Base-by-base conservation (phyloP, 805 yeast genomes). In the Cyberlindnera suaveolens region DNA sequence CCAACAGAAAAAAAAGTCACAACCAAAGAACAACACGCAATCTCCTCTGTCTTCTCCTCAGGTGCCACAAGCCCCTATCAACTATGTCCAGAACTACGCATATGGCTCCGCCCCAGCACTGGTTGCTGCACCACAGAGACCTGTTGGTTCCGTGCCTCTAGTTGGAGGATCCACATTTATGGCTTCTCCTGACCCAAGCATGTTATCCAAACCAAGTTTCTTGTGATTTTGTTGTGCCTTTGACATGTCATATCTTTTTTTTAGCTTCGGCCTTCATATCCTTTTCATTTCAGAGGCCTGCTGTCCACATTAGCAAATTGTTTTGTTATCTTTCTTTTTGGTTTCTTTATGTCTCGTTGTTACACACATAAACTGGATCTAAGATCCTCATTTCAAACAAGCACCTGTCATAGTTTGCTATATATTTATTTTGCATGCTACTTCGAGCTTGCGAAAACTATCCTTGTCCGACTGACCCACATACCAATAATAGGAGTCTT, bases 121-220 rank as follows among this genome's bases (percentile, higher is more conserved):
- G 23, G 37, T 18, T 6, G 20, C 23, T 34, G 10, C 31, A 29
- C 43, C 36, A 29, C 29, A 13, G 5, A 35, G 39, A 9, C 23
- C 41, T 6, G 13, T 6, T 4, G 11, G 16, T 8, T 11, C 18
- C 6, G 5, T 13, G 9, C 14, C 33, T 11, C 40, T 31, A 16
- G 40, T 38, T 14, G 40, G 34, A 14, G 40, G 40, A 3, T 30
- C 40, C 8, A 30, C 40, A n/a, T 38, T 38, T 27, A 38, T 30
- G 40, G 17, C 31, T 15, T 31, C 40, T 6, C 54, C 54, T 15
- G 52, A 48, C 29, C 42, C 52, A 3, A 38, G 36, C 6, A n/a
- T 41, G 7, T 31, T 48, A 26, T 50, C 54, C 33, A 50, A 50
- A 31, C 54, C 54, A 18, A 40, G 49, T 10, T 50, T 50, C 33